Base-by-base conservation (phyloP, 768 basidiomycete genomes). In the Lentinus brumalis region DNA sequence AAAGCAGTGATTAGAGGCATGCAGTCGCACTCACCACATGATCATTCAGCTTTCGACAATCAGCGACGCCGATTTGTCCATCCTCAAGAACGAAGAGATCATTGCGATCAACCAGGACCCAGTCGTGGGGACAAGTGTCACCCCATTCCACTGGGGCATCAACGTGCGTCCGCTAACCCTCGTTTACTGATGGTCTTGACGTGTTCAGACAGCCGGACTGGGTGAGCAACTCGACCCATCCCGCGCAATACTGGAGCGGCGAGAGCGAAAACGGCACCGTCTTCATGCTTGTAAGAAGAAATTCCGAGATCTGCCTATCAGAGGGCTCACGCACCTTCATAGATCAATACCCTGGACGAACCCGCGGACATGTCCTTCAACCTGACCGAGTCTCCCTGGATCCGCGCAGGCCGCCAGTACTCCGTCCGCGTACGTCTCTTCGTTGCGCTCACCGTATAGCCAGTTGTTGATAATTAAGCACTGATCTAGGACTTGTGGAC, bases 161-260 rank as follows among this genome's bases (percentile, higher is more conserved):
- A 86, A 86, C 62, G 86, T 88, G 63, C 54, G 83, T 26, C 21
- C 21, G 21, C 21, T 68, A 10, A 14, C 11, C 45, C 15, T 61
- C 35, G 38, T 16, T 6, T 10, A 15, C 41, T 10, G 66, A 56
- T 5, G 45, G 16, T 16, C n/a, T 46, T 21, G 11, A 41, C 40
- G 16, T 41, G 40, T 41, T 10, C 40, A 41, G 1, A 10, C 39
- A 78, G 77, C 73, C 77, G n/a, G 68, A 77, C 63, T 78, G 70
- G 66, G 73, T 72, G 41, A 75, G 72, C 57, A 75, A 77, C 57
- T 71, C 64, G 35, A 80, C 80, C 0, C 80, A 83, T 66, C 87
- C 87, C 1, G 85, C 87, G n/a, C 83, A 86, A 61, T 89, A 83
- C 68, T 89, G 87, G 87, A 87, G 85, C 62, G 87, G 87, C 4